Evolutionary conservation across 164 flowering plant genomes (phyloP).

Genomic region (Chimonanthus salicifolius): DNA sequence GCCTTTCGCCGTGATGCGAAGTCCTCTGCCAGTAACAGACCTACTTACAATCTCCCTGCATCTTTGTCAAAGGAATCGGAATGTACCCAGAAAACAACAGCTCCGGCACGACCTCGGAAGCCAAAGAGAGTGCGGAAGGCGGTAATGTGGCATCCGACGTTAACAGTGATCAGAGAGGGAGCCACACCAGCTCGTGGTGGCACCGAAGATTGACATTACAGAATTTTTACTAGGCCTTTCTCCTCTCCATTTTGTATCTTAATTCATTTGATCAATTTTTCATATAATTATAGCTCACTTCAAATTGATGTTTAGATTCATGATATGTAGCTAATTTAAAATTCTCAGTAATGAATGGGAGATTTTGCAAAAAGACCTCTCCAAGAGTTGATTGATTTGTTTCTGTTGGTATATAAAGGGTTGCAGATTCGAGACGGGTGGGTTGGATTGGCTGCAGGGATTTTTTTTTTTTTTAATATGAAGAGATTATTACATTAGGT

Average conservation of each 20-base stretch:
- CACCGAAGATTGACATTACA: background rate
- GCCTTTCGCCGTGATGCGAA: background rate
- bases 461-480: too few relatives aligned
- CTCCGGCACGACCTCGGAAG: background rate
- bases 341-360: too few relatives aligned
- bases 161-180: constrained; percentile 5
- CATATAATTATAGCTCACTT: background rate
- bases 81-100: background rate
- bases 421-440: too few relatives aligned
- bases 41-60: background rate
- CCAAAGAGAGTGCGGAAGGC: background rate
- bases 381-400: too few relatives aligned
- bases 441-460: too few relatives aligned
- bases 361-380: too few relatives aligned
- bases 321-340: too few relatives aligned
- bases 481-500: too few relatives aligned
- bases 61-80: background rate
- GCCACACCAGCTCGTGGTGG: background rate
- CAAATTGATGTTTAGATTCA: too few relatives aligned
- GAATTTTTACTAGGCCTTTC: background rate
- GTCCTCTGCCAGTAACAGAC: background rate
- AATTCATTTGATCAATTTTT: background rate
- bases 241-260: too few relatives aligned
- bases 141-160: constrained; percentile 1
- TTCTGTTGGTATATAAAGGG: too few relatives aligned